A percentile compares a stretch with the other conserved stretches of the same genome.
phyloP scores from a whole-genome alignment of 805 yeast species.

The Nakazawaea ishiwadae region DNA sequence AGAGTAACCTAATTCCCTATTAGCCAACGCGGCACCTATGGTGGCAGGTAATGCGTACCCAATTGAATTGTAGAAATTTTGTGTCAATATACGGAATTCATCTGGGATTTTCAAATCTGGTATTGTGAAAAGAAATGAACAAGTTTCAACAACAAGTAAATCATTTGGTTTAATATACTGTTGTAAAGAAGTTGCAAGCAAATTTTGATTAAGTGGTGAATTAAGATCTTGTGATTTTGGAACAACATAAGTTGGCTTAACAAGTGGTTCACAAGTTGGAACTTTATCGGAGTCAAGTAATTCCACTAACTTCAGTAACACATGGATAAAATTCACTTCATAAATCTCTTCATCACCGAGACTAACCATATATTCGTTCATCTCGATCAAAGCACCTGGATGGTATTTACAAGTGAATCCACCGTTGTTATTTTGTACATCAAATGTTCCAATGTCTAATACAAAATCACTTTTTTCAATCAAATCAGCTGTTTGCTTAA shows the following conservation, averaged over 20 bases:
- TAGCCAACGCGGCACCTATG: slow-evolving; percentile 40
- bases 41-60: slow-evolving; percentile 51
- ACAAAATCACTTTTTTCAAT: slow-evolving; percentile 24
- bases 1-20: slow-evolving; percentile 30
- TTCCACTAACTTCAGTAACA: slow-evolving; percentile 24
- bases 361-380: slow-evolving; percentile 38
- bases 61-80: slow-evolving; percentile 43
- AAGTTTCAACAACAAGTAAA: slow-evolving; percentile 39
- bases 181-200: slow-evolving; percentile 31
- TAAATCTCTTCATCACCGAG: slow-evolving; percentile 30
- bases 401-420: slow-evolving; percentile 12
- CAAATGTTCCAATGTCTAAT: slow-evolving; percentile 26
- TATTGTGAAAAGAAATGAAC: slow-evolving; percentile 41
- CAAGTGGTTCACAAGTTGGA: slow-evolving; percentile 7
- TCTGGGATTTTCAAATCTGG: slow-evolving; percentile 32
- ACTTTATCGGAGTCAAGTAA: slow-evolving; percentile 12
- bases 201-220: slow-evolving; percentile 25
- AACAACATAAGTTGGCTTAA: too few species aligned
- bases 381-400: slow-evolving; percentile 23
- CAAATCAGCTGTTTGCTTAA: slow-evolving; percentile 26
- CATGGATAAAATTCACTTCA: slow-evolving; percentile 28
- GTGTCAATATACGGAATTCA: slow-evolving; percentile 31
- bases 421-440: slow-evolving; percentile 14
- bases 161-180: slow-evolving; percentile 31
- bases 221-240: not conserved